Evolutionary conservation across 768 basidiomycete genomes (phyloP).

Genomic region (Hygrocybe coccinea): DNA sequence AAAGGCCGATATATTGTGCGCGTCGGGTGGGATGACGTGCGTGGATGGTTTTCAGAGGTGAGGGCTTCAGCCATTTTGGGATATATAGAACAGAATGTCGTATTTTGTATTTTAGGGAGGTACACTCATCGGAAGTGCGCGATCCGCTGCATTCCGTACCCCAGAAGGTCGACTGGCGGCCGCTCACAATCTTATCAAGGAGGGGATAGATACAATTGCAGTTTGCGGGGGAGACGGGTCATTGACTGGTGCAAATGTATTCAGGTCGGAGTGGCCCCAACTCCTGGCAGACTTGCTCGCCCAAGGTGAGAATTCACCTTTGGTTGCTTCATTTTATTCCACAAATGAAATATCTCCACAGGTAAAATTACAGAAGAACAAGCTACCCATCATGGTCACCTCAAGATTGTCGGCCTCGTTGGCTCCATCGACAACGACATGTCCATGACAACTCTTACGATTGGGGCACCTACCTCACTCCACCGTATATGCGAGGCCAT

Average conservation of each 20-base stretch:
- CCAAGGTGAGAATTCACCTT: conserved; percentile 39
- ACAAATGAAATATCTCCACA: conserved; percentile 23
- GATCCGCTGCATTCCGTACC: conserved; percentile 79
- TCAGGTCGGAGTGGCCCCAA: conserved; percentile 91
- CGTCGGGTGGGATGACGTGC: conserved; percentile 97
- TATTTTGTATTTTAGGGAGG: conserved; percentile 55
- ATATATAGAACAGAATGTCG: neutral
- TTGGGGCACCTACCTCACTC: conserved; percentile 91
- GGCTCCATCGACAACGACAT: conserved; percentile 99
- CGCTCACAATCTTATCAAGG: conserved; percentile 86
- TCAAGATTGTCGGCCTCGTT: conserved; percentile 96
- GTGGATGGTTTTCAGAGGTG: conserved; percentile 90
- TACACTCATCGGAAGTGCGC: conserved; percentile 93
- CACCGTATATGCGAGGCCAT: conserved; percentile 97
- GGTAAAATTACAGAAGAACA: conserved; percentile 75
- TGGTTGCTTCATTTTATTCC: neutral
- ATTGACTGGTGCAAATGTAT: conserved; percentile 91
- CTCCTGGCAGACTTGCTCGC: conserved; percentile 65
- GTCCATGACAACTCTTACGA: conserved; percentile 95
- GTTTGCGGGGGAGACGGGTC: conserved; percentile 98
- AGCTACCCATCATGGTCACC: conserved; percentile 65
- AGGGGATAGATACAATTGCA: conserved; percentile 94
- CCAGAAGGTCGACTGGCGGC: conserved; percentile 84
- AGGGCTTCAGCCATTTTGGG: conserved; percentile 16
- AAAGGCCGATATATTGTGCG: conserved; percentile 91